Conservation (phyloP, 2,329 filamentous ascomycete species). For the Leptodontidium sp. region DNA sequence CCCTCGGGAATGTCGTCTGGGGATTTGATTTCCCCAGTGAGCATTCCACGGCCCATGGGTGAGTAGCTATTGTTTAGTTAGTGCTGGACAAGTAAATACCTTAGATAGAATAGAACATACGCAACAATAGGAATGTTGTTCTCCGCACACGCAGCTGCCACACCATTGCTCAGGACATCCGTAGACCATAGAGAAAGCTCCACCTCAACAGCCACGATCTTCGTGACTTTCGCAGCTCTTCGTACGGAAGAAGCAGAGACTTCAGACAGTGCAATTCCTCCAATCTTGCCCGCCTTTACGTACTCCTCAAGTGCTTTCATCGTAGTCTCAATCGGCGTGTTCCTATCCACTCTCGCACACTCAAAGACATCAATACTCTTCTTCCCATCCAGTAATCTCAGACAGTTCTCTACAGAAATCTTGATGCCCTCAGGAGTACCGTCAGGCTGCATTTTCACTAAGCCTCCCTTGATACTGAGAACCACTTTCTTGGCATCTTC, state of each 20-base stretch:
- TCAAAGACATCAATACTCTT: conserved; percentile 59
- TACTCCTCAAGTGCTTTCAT: conserved; percentile 47
- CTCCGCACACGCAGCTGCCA: conserved; percentile 62
- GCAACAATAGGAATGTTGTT: conserved; percentile 74
- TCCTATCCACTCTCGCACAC: conserved; percentile 56
- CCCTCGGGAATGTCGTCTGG: conserved; percentile 62
- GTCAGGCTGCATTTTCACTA: conserved; percentile 52
- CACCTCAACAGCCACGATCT: conserved; percentile 56
- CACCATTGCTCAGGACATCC: conserved; percentile 50
- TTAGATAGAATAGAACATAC: conserved; percentile 36
- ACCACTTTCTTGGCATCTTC: conserved; percentile 69
- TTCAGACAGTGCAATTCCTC: conserved; percentile 54
- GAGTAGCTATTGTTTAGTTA: conserved; percentile 59
- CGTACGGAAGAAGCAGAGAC: conserved; percentile 53
- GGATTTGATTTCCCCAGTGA: conserved; percentile 60
- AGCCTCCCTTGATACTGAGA: conserved; percentile 68
- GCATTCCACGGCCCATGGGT: conserved; percentile 70
- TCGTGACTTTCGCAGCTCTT: conserved; percentile 49
- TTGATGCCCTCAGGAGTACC: conserved; percentile 62
- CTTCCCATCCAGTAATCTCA: conserved; percentile 56
- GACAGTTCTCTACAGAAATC: conserved; percentile 64
- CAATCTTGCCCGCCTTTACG: conserved; percentile 54
- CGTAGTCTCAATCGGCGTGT: conserved; percentile 51
- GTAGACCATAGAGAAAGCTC: conserved; percentile 53
- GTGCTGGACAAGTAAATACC: conserved; percentile 14